Evolutionary conservation across 2,329 filamentous ascomycete genomes (phyloP), one percentile per base, ranked within the genome.

Genomic region (Colletotrichum phormii): DNA sequence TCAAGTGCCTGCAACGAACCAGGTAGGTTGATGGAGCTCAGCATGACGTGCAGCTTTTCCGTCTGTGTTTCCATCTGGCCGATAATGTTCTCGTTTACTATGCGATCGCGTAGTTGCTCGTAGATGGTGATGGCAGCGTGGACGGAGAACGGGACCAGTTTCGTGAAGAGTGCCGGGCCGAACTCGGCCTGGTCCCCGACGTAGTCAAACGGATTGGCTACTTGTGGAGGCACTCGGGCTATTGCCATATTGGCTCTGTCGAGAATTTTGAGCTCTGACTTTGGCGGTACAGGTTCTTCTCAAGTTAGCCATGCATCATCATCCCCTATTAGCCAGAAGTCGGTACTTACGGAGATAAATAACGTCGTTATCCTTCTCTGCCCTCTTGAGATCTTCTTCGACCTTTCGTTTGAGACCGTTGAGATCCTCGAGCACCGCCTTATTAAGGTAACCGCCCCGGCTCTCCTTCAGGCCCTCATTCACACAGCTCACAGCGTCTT

Each of bases 121-220:
- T 99, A 99, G 42, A 98, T 98, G 60, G 95, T 98, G 1, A 95
- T 94, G 8, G 97, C 97, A 61, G 98, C 90, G 79, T 99, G 97
- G 0, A 98, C 97, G 0, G 95, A 95, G 80, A 98, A 98, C 0
- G 97, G 97, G 0, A 99, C 97, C 1, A 99, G 88, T 77, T 96
- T 97, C 2, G 94, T 91, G 80, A 99, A 98, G 0, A 99, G 84
- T 0, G 95, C 94, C 26, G 91, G 91, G 0, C 97, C 96, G 77
- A 98, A 93, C 71, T 95, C 92, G 15, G 91, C 91, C 57, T 92
- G 89, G 13, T 97, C 93, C 2, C 95, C 95, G 4, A 99, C 87
- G 80, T 94, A 91, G 0, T 94, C 91, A 66, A 94, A 91, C 0
- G 95, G 95, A 70, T 95, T 92, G 0, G 92, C 91, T 1, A 99